Conservation (phyloP, 1,284 basidiomycete species). For the Neotropicomus parvogracilis region DNA sequence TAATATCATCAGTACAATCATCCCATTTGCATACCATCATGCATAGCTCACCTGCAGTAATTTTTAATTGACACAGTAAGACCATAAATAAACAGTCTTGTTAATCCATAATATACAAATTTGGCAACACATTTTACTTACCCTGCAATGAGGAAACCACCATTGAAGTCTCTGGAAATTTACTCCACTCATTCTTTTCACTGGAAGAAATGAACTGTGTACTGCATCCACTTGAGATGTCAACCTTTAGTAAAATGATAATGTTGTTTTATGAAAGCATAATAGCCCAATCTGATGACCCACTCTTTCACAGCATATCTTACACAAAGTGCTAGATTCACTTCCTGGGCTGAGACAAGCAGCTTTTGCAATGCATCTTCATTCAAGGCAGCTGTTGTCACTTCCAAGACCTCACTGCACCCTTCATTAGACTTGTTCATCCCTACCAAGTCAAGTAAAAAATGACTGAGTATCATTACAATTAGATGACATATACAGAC, state of each 20-base stretch:
- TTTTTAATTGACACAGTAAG: too few species aligned
- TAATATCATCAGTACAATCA: too few species aligned
- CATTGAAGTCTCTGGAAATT: background rate
- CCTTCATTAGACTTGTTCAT: slow-evolving; percentile 4
- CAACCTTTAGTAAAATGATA: background rate
- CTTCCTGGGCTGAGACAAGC: slow-evolving; percentile 1
- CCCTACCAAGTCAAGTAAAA: background rate
- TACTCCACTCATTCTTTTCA: background rate
- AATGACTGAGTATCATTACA: too few species aligned
- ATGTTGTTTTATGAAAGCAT: background rate
- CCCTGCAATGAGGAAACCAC: slow-evolving; percentile 5
- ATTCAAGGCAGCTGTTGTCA: background rate
- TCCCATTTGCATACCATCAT: background rate
- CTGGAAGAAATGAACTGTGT: background rate
- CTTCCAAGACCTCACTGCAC: slow-evolving; percentile 2
- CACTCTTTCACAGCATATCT: slow-evolving; percentile 1
- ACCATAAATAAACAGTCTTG: too few species aligned
- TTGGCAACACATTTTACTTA: background rate
- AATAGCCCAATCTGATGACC: background rate
- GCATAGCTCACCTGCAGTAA: too few species aligned
- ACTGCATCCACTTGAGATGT: background rate
- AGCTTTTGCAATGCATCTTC: slow-evolving; percentile 6
- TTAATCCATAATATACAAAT: background rate
- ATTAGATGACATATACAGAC: background rate
- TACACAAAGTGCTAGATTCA: slow-evolving; percentile 7